These are phyloP conservation scores for Argentina anserina DNA, from an alignment of 306 rosid species.

Conservation along the genomic window DNA sequence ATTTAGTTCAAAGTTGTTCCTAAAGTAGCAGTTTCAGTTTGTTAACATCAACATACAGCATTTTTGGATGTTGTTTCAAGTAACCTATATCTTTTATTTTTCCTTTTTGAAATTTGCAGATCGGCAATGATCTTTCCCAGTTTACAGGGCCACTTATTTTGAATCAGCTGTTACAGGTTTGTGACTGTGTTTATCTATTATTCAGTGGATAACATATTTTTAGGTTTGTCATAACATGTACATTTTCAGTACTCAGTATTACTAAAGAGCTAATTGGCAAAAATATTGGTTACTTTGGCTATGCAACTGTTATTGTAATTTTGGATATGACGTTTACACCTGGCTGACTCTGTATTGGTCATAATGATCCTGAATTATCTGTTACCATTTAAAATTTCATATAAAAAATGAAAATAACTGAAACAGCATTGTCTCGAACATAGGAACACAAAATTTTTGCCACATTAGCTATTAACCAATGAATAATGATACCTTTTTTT, in stretches of 20 bases:
- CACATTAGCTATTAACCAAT: not conserved
- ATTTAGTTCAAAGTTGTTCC: not conserved
- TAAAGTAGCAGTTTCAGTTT: not conserved
- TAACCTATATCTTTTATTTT: constrained; percentile 19
- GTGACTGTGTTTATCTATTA: constrained; percentile 16
- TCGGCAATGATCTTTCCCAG: constrained; percentile 83
- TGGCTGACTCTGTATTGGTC: not conserved
- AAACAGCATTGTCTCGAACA: not conserved
- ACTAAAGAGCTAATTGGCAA: not conserved
- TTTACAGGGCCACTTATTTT: constrained; percentile 83
- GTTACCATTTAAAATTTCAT: not conserved
- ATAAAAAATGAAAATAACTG: not conserved
- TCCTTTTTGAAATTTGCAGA: constrained; percentile 41
- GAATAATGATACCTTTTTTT: too few species aligned
- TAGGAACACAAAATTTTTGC: not conserved
- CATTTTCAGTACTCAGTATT: not conserved
- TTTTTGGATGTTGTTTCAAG: not conserved
- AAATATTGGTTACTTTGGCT: not conserved
- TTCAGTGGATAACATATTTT: constrained; percentile 10
- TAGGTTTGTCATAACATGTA: not conserved
- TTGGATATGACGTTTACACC: not conserved
- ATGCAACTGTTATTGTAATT: not conserved
- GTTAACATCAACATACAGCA: not conserved
- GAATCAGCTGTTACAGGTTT: constrained; percentile 74
- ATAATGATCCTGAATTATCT: constrained; percentile 1